Evolutionary conservation across 2,329 filamentous ascomycete genomes (phyloP), one percentile per base, ranked within the genome.

Genomic region (Colletotrichum godetiae): DNA sequence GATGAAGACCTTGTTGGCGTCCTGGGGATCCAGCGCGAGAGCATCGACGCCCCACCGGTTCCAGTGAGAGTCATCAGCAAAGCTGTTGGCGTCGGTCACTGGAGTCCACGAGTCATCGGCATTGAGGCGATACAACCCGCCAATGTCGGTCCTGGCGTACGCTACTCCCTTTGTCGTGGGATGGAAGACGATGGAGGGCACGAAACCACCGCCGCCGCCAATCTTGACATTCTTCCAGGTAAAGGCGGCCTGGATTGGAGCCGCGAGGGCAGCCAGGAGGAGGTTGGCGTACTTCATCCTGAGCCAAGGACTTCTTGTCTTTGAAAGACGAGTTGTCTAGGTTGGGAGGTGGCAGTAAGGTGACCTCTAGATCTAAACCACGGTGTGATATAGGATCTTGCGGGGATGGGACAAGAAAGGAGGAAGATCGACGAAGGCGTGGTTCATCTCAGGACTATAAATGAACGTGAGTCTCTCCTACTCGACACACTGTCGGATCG

Each of bases 201-300:
- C 84, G 75, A 91, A 91, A 15, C 89, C 89, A 63, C 89, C 89
- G n/a, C 89, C 89, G 24, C 88, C 88, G 61, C 88, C 88, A 64
- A 89, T 87, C 62, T 81, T 82, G 59, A 87, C 87, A 76, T 87
- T 88, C 67, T 86, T 82, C 87, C 87, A 87, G 31, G 81, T 82
- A 72, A 80, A 81, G 62, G 83, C 82, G n/a, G 81, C 82, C 31
- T 77, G 76, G 19, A 77, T 72, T 7, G 79, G 77, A 49, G 75
- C 76, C 19, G 75, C 76, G 8, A 76, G 72, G 6, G 76, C 76
- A 8, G 69, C 69, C 19, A 75, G 59, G 15, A 76, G 56, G 5
- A 72, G 33, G 2, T 31, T 62, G 15, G 42, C 57, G 52, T 66
- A 68, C 67, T 74, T 76, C 74, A 76, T 76, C 52, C 37, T 66